Percentiles rank a stretch among this genome's conserved stretches.
phyloP scores from a whole-genome alignment of 306 rosid species.

The Ammopiptanthus mongolicus region DNA sequence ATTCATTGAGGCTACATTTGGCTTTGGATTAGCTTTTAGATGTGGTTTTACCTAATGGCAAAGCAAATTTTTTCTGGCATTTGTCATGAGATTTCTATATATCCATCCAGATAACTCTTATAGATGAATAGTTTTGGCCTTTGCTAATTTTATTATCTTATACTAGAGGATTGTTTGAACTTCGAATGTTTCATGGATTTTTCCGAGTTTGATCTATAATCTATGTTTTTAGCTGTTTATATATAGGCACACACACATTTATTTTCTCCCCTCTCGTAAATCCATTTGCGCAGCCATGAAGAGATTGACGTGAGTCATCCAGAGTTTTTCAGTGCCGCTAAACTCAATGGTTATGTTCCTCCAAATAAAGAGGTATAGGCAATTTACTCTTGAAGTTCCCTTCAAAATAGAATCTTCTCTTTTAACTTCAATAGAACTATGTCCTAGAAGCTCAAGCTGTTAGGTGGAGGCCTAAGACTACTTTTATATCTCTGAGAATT shows the following conservation, averaged over 20 bases:
- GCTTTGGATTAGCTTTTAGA: not conserved
- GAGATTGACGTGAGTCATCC: slow-evolving; percentile 98
- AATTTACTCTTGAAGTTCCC: slow-evolving; percentile 21
- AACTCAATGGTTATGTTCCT: slow-evolving; percentile 75
- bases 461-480: not conserved
- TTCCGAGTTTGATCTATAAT: not conserved
- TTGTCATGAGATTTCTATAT: not conserved
- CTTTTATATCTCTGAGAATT: not conserved
- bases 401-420: slow-evolving; percentile 6
- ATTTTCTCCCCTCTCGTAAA: not conserved
- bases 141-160: not conserved
- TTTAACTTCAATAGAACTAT: slow-evolving; percentile 14
- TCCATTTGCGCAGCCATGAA: slow-evolving; percentile 78
- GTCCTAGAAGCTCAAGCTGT: not conserved
- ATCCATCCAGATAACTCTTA: not conserved
- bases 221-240: not conserved
- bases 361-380: slow-evolving; percentile 76
- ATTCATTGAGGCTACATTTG: not conserved
- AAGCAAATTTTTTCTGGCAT: not conserved
- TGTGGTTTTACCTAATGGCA: not conserved
- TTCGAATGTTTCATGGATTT: not conserved
- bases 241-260: too few species aligned
- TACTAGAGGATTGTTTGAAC: not conserved
- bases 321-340: slow-evolving; percentile 83
- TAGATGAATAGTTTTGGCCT: not conserved